Conservation (phyloP, 2,329 filamentous ascomycete genomes). For the Cladosporium sp. region DNA sequence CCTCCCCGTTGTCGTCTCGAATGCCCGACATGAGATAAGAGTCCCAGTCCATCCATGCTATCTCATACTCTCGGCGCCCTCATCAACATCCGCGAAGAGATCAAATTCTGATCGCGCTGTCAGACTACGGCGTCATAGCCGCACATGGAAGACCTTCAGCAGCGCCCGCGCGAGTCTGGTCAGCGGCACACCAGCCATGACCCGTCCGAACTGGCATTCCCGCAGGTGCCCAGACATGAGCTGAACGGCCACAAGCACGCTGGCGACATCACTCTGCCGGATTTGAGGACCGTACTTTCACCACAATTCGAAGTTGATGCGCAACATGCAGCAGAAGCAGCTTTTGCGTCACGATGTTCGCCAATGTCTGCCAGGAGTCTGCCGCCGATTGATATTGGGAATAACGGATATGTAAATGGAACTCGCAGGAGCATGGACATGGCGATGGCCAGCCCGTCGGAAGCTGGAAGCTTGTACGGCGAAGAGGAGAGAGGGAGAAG, state of each 20-base stretch:
- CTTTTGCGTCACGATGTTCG: slow-evolving; percentile 23
- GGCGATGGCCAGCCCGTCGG: slow-evolving; percentile 41
- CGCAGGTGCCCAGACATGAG: slow-evolving; percentile 11
- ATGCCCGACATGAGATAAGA: slow-evolving; percentile 7
- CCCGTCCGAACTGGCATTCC: slow-evolving; percentile 5
- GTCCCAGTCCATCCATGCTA: slow-evolving; percentile 1
- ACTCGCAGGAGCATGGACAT: slow-evolving; percentile 29
- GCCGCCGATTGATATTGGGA: slow-evolving; percentile 35
- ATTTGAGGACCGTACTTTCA: slow-evolving; percentile 42
- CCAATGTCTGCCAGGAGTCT: slow-evolving; percentile 25
- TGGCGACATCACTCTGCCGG: slow-evolving; percentile 37
- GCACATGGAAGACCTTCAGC: slow-evolving; percentile 9
- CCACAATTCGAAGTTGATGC: slow-evolving; percentile 30
- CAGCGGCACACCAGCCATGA: slow-evolving; percentile 9
- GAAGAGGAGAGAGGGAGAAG: slow-evolving; percentile 17
- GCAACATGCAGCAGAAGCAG: slow-evolving; percentile 17
- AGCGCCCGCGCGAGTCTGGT: background rate
- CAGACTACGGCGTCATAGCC: background rate
- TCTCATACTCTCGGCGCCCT: slow-evolving; percentile 1
- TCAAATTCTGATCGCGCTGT: background rate
- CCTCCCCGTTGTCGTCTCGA: slow-evolving; percentile 1
- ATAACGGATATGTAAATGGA: slow-evolving; percentile 24
- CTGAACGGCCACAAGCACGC: slow-evolving; percentile 5
- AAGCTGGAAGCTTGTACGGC: slow-evolving; percentile 36
- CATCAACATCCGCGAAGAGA: slow-evolving; percentile 7